phyloP scores from a whole-genome alignment of 768 basidiomycete species.

The Rhodotorula graminis region DNA sequence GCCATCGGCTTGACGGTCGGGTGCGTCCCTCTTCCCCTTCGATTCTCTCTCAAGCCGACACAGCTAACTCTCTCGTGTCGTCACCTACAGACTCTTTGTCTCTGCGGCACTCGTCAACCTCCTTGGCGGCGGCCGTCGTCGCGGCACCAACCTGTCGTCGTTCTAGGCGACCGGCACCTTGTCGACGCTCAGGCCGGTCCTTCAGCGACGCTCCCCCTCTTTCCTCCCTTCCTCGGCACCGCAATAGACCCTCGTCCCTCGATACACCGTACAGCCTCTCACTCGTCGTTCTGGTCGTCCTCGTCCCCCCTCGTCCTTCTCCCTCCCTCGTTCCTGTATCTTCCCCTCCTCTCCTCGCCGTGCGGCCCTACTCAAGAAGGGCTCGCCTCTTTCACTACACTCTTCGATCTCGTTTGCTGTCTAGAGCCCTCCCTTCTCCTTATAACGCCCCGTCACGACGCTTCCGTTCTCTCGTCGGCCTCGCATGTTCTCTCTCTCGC shows the following conservation, averaged over 20 bases:
- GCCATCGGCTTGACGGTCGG: slow-evolving; percentile 73
- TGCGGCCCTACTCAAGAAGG: too few species aligned
- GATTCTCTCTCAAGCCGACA: too few species aligned
- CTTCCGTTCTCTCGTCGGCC: not conserved
- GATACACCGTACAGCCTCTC: not conserved
- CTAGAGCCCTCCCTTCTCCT: too few species aligned
- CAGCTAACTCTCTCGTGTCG: slow-evolving; percentile 56
- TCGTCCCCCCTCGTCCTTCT: not conserved
- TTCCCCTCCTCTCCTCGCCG: too few species aligned
- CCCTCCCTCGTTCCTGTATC: not conserved
- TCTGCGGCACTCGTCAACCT: slow-evolving; percentile 53
- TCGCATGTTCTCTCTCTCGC: not conserved
- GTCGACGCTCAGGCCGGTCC: not conserved
- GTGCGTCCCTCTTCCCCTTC: slow-evolving; percentile 55
- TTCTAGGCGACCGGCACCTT: slow-evolving; percentile 42
- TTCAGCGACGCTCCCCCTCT: too few species aligned
- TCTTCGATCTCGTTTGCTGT: too few species aligned
- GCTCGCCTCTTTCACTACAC: too few species aligned
- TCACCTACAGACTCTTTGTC: slow-evolving; percentile 69
- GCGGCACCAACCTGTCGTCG: slow-evolving; percentile 49
- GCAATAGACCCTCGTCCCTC: not conserved
- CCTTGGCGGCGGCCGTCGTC: slow-evolving; percentile 48
- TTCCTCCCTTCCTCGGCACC: not conserved
- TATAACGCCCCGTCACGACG: too few species aligned
- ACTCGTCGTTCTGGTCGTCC: not conserved